Base-by-base conservation (phyloP, 1,284 basidiomycete species). In the Xerocomus nothofagi region DNA sequence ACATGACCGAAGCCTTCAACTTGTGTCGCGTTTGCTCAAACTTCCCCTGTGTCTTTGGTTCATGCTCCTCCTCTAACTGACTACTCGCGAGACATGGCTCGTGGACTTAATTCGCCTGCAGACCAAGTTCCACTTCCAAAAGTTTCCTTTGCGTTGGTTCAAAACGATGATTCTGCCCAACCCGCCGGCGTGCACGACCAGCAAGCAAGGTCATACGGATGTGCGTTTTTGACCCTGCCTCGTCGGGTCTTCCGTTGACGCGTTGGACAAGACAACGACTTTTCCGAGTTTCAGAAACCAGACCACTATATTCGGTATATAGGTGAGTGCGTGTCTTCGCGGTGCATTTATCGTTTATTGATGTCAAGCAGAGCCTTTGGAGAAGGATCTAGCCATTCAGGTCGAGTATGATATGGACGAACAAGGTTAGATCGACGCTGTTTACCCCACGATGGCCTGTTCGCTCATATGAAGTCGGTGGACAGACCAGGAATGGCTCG, bases 371-470 rank as follows among this genome's bases (percentile, higher is more conserved):
- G 96, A 98, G 64, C 96, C 96, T 0, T 77, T 96, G 57, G 96
- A 99, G 68, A 84, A 82, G 46, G 97, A 99, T 56, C 81, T 98
- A 26, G 88, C 89, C 10, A 82, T 84, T 39, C 93, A 96, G 65
- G 96, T 98, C 39, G 97, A 99, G 69, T 99, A 99, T 75, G 97
- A 99, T 68, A 99, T 99, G 95, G 97, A 99, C 65, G 97, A 98
- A 67, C 96, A 98, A 81, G 94, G 93, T 91, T 36, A 6, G 33
- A 45, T 71, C 58, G 21, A 38, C n/a, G 18, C 34, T 9, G 3
- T 45, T 37, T 27, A 9, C 40, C 18, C 21, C 30, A 20, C 33
- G 12, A 30, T 17, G 23, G 21, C 21, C 4, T 20, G 40, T 48
- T 44, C 37, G 21, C 47, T 51, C 42, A 44, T 41, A 29, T 11